Conservation (phyloP, 805 yeast genomes). For the Cyberlindnera petersonii region DNA sequence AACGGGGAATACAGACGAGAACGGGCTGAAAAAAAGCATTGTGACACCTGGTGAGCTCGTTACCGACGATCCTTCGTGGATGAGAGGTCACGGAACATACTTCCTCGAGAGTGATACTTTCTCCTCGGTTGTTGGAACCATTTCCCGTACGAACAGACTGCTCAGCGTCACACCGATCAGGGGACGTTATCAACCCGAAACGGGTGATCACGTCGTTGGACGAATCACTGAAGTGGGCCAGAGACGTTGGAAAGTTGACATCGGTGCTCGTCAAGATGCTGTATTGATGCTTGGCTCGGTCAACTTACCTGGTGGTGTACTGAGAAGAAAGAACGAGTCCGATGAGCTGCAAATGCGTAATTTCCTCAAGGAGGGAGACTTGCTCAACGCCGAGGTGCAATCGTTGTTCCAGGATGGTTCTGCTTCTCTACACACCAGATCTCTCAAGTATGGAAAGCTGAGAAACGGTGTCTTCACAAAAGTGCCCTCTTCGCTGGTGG, state of each 20-base stretch:
- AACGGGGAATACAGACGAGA: constrained; percentile 28
- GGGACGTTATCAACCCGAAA: constrained; percentile 88
- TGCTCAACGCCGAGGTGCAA: constrained; percentile 94
- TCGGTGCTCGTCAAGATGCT: constrained; percentile 93
- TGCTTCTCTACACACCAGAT: constrained; percentile 92
- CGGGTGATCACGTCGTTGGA: constrained; percentile 95
- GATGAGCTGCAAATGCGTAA: constrained; percentile 96
- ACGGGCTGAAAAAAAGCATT: constrained; percentile 36
- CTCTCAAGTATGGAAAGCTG: constrained; percentile 90
- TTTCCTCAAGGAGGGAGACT: constrained; percentile 92
- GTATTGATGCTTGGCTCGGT: constrained; percentile 91
- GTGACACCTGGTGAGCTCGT: constrained; percentile 96
- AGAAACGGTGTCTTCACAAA: constrained; percentile 82
- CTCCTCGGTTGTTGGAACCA: constrained; percentile 90
- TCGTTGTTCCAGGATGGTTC: constrained; percentile 83
- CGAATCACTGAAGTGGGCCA: constrained; percentile 91
- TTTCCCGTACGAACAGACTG: constrained; percentile 80
- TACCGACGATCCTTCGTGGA: constrained; percentile 96
- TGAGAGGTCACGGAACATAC: constrained; percentile 98
- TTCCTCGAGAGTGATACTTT: constrained; percentile 69
- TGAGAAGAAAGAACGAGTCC: constrained; percentile 88
- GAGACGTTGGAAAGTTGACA: constrained; percentile 94
- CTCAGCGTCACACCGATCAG: constrained; percentile 81
- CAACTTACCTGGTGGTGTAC: constrained; percentile 94
- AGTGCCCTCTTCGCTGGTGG: constrained; percentile 79